A percentile compares a stretch with the other conserved stretches of the same genome.
Conservation (phyloP, 2,329 filamentous ascomycete genomes). For the Phaeophleospora eucalypticola region DNA sequence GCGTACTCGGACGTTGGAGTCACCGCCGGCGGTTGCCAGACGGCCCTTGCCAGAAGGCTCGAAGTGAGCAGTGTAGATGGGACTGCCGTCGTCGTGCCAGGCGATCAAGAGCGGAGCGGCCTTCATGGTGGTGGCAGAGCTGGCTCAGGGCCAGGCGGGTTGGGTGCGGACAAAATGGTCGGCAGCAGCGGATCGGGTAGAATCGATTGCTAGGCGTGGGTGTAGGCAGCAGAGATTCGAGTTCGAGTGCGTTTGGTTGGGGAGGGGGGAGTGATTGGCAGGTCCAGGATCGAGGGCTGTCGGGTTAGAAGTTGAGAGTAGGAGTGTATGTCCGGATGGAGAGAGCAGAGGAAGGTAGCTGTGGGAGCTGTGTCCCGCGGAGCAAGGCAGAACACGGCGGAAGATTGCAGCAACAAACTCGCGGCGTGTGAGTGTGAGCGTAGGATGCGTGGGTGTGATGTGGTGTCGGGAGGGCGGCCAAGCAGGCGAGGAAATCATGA, state of each 20-base stretch:
- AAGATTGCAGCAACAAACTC: no score
- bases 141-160: not conserved
- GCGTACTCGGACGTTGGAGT: slow-evolving; percentile 89
- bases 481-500: no score
- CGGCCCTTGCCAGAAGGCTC: slow-evolving; percentile 88
- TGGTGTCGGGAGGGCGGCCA: no score
- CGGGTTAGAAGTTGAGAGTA: no score
- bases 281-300: no score
- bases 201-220: not conserved
- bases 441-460: no score
- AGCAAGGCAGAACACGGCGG: no score
- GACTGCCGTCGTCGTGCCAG: slow-evolving; percentile 96
- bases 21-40: slow-evolving; percentile 88
- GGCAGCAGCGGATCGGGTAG: not conserved
- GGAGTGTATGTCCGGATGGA: no score
- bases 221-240: not conserved
- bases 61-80: slow-evolving; percentile 96
- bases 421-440: no score
- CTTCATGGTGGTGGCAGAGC: slow-evolving; percentile 63
- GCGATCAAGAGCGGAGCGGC: slow-evolving; percentile 93
- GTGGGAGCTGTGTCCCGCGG: no score
- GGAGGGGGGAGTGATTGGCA: no score
- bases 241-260: not conserved
- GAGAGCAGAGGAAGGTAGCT: no score
- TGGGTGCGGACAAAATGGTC: not conserved